phyloP scores from a whole-genome alignment of 495 filamentous ascomycete species.

The Bacidia gigantensis region DNA sequence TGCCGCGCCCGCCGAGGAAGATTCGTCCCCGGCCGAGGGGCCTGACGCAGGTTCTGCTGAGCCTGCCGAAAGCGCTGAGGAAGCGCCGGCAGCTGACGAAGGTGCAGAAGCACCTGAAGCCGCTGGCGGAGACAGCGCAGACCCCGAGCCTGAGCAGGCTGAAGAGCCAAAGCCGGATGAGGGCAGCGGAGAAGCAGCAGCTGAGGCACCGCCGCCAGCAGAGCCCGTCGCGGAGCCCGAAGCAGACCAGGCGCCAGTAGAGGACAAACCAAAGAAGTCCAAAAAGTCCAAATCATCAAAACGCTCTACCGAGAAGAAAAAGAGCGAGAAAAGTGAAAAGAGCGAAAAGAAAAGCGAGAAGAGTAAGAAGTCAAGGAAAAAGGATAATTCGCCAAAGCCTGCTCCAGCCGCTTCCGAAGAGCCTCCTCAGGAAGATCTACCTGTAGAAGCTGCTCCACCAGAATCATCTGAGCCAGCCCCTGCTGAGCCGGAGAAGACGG shows the following conservation, averaged over 20 bases:
- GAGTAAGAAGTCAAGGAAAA: slow-evolving; percentile 7
- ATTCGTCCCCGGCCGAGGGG: background rate
- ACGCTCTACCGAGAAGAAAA: background rate
- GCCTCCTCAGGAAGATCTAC: background rate
- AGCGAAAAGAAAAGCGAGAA: slow-evolving; percentile 3
- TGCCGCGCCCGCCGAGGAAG: slow-evolving; percentile 32
- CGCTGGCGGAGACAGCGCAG: slow-evolving; percentile 3
- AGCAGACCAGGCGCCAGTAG: slow-evolving; percentile 4
- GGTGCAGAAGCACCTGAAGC: background rate
- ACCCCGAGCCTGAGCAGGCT: slow-evolving; percentile 1
- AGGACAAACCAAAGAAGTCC: slow-evolving; percentile 8
- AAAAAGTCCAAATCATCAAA: slow-evolving; percentile 9
- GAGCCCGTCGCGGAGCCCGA: slow-evolving; percentile 3
- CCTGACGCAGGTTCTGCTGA: slow-evolving; percentile 28
- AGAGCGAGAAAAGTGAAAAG: background rate
- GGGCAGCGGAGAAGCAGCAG: background rate
- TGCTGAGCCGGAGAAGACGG: background rate
- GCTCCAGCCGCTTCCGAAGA: background rate
- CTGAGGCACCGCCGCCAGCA: background rate
- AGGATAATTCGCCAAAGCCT: background rate
- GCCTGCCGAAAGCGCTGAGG: slow-evolving; percentile 32
- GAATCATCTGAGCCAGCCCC: background rate
- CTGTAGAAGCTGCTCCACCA: background rate
- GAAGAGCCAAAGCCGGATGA: slow-evolving; percentile 2
- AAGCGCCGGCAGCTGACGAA: slow-evolving; percentile 1